phyloP scores from a whole-genome alignment of 176 grass and related monocot genomes.

The sorghum (Sorghum bicolor) region Sorghum_bicolor_NCBIv3 NC_012873.2:426501-427000 shows the following conservation, averaged over 20 bases:
- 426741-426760: constrained; percentile 59
- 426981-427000: constrained; percentile 34
- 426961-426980: neutral
- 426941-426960: neutral
- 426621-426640: neutral
- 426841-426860: constrained; percentile 44
- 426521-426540: constrained; percentile 70
- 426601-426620: neutral
- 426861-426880: neutral
- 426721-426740: constrained; percentile 25
- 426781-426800: constrained; percentile 15
- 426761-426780: constrained; percentile 48
- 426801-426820: constrained; percentile 8
- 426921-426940: neutral
- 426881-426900: neutral
- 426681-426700: constrained; percentile 52
- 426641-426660: constrained; percentile 85
- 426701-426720: neutral
- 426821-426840: constrained; percentile 31
- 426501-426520: constrained; percentile 71
- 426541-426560: constrained; percentile 70
- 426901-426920: neutral
- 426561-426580: neutral
- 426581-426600: neutral
- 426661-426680: constrained; percentile 69